These are phyloP conservation scores for Candida tropicalis DNA, from an alignment of 1,139 yeast species.

Conservation along the genomic window DNA sequence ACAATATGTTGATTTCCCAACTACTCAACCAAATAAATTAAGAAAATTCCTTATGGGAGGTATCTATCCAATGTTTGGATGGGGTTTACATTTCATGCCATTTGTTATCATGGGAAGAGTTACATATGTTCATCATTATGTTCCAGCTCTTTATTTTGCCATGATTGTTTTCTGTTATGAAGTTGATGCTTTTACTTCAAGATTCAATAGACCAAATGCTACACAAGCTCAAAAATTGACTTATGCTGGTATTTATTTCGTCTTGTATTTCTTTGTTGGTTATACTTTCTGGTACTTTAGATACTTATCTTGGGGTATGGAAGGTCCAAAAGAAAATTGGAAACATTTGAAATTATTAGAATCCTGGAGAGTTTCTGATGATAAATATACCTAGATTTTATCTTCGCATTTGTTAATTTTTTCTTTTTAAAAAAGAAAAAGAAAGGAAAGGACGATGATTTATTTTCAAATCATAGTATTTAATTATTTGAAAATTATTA, in stretches of 20 bases:
- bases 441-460: not conserved
- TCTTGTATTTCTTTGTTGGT: constrained; percentile 19
- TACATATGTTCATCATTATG: constrained; percentile 94
- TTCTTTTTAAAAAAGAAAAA: too few relatives aligned
- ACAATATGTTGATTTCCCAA: constrained; percentile 72
- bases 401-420: too few relatives aligned
- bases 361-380: constrained; percentile 64
- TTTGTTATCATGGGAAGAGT: constrained; percentile 96
- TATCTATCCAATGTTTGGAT: constrained; percentile 86
- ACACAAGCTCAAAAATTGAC: constrained; percentile 24
- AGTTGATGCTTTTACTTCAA: constrained; percentile 62
- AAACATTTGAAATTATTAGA: constrained; percentile 72
- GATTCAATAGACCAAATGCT: constrained; percentile 36
- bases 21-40: constrained; percentile 30
- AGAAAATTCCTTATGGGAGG: constrained; percentile 70
- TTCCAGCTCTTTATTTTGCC: constrained; percentile 96
- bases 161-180: constrained; percentile 78
- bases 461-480: constrained; percentile 3
- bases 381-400: constrained; percentile 25
- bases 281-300: constrained; percentile 71
- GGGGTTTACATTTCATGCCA: constrained; percentile 92
- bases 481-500: too few relatives aligned
- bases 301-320: constrained; percentile 88
- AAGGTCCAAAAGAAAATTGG: constrained; percentile 71
- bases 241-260: constrained; percentile 37